Percentiles rank a stretch among this genome's conserved stretches.
phyloP scores from a whole-genome alignment of 371 early-diverging fungal species.

The Mortierella polycephala region DNA sequence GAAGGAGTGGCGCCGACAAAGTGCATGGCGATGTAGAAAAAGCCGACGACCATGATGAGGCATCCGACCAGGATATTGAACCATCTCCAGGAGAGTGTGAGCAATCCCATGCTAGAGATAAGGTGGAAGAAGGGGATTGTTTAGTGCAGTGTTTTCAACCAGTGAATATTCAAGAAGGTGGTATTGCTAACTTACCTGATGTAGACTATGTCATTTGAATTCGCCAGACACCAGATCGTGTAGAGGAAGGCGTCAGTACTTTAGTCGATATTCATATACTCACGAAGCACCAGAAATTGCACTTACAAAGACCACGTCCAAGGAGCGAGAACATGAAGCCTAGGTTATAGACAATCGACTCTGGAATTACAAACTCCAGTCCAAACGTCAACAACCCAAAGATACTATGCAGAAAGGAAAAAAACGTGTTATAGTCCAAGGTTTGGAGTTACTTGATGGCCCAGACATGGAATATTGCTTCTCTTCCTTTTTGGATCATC shows the following conservation, averaged over 20 bases:
- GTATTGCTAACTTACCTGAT: constrained; percentile 10
- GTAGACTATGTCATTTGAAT: constrained; percentile 16
- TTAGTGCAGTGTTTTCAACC: neutral
- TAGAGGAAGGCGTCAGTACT: neutral
- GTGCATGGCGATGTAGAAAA: constrained; percentile 52
- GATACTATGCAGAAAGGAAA: constrained; percentile 1
- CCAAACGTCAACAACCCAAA: constrained; percentile 38
- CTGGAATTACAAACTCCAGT: constrained; percentile 41
- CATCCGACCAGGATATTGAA: constrained; percentile 48
- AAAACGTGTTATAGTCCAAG: too few relatives aligned
- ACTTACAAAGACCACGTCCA: constrained; percentile 52
- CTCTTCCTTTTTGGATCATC: neutral
- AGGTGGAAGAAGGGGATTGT: neutral
- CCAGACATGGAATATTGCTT: neutral
- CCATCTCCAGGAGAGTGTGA: constrained; percentile 37
- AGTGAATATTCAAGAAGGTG: too few relatives aligned
- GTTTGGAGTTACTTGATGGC: too few relatives aligned
- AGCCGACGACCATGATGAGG: constrained; percentile 32
- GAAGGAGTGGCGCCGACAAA: constrained; percentile 51
- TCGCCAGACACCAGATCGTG: neutral
- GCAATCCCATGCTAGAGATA: constrained; percentile 12
- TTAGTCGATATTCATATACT: too few relatives aligned
- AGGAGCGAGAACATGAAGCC: constrained; percentile 51
- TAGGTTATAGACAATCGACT: constrained; percentile 39
- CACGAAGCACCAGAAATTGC: too few relatives aligned